Base-by-base conservation (phyloP, 495 filamentous ascomycete genomes). In the Podospora anserina region DNA sequence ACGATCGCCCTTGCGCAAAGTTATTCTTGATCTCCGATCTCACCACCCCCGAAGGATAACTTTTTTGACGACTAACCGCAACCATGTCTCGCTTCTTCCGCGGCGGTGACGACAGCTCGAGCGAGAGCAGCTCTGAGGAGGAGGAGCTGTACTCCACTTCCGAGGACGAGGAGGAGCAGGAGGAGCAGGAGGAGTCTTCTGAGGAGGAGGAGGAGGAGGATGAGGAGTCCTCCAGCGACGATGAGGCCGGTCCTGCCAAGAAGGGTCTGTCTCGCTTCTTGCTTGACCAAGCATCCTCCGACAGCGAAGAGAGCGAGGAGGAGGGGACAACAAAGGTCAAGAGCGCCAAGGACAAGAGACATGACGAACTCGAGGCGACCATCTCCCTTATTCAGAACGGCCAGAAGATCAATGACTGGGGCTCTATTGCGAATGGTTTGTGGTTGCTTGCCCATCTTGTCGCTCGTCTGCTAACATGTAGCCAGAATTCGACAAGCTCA, bases 51-150 rank as follows among this genome's bases (percentile, higher is more conserved):
- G 11, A 65, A 63, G 63, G 59, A 66, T 58, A 32, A 44, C 39
- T 66, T 19, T 19, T 19, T 15, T 34, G 64, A 59, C 61, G 57
- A 69, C 63, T 26, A 58, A 74, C 49, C 64, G 74, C 70, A 76
- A 88, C 70, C 66, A 93, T 93, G 90, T 98, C 95, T 87, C 91
- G 94, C 78, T 99, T 99, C 84, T 98, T 98, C 88, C 91, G 92
- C 81, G 89, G 89, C 73, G 90, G 90, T 79, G 91, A 92, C 82
- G 94, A 93, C 85, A 94, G 93, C 82, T 95, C 92, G 75, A 82
- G 85, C 72, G 88, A 88, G 79, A 87, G 86, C 78, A 96, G 91
- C 77, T 91, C 90, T 69, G 93, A 96, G 77, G 94, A 97, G 81
- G 90, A 93, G 82, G 91, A 94, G 81, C 86, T 96, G 78, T 94